Evolutionary conservation across 345 rosid genomes (phyloP), one percentile per base, ranked within the genome.

Genomic region (Euphorbia peplus): DNA sequence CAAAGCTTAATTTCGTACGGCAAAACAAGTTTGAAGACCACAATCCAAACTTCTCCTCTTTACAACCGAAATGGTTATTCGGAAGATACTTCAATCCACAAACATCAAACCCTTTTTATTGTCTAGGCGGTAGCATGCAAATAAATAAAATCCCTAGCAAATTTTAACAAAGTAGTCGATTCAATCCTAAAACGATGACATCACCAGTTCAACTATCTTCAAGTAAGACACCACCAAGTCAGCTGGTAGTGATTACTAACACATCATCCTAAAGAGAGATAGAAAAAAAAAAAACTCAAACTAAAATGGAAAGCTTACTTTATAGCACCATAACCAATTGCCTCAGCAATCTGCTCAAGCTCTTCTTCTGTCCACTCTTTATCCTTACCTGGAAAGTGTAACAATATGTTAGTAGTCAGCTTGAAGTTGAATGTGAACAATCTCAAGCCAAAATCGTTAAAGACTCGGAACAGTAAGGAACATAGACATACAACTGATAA

Each of bases 311-410:
- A 11, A 70, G 69, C 95, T 91, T 83, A 95, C 99, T 91, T 95
- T 32, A 91, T 83, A 48, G 99, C 99, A 74, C 99, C 96, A 79
- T 95, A 95, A 73, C 97, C 99, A 75, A 91, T 76, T 55, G 97
- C 99, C 80, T 90, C 92, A 9, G 97, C 96, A 61, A 87, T 95
- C 79, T 87, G 83, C 78, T 88, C 97, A 66, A 95, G 86, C 80
- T 95, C 97, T 79, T 87, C 87, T 37, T 82, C 79, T 2, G 90
- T 87, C 96, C 96, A 95, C 72, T 85, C 96, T 83, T 82, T 80
- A 79, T 75, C 95, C 87, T 88, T 91, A 56, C 93, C 99, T 91
- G 42, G 50, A 52, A 15, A 69, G 24, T 22, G 60, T 8, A 60
- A 54, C 22, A 44, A 5, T 54, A 29, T 24, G 56, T 55, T 32